Base-by-base conservation (phyloP, 306 rosid species). In the Trichosanthes cucumerina region DNA sequence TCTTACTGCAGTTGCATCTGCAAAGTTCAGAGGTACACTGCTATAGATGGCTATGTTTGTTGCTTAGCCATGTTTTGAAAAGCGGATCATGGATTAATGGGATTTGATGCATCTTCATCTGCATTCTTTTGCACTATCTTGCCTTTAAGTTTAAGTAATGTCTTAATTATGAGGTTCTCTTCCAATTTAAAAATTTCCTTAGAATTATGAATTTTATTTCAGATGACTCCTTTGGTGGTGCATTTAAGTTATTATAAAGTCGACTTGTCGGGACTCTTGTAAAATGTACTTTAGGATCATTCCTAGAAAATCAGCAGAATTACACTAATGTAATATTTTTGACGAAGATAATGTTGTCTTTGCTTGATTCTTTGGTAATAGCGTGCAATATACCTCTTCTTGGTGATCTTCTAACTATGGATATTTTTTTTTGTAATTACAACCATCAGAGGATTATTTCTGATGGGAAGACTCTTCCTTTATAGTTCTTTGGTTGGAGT, bases 1-100 rank as follows among this genome's bases (percentile, higher is more conserved):
- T 79, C 98, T 96, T 83, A 96, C 98, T 63, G 97, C 98, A 9
- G 99, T 93, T 84, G 96, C 99, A 76, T 96, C 99, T 80, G 65
- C 96, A 65, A 96, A 91, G 87, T 96, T 96, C 82, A 88, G 99
- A 93, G 98, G 99, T 96, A 88, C 76, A 44, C 44, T 34, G 21
- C 24, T 70, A 44, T 43, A 41, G 33, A 70, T 44, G 54, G 33
- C 9, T 31, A 74, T 28, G 77, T 11, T 72, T 50, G 62, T 74
- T 74, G 78, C 28, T 74, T 74, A 18, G 50, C 28, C 21, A 74
- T 31, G 62, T 74, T 18, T 50, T 31, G 24, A 74, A 49, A 74
- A 49, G 16, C 31, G 78, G 62, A 74, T 24, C 33, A 31, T 44
- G 23, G 59, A 24, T 47, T 39, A 8, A 72, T 16, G 9, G 24